Percentiles rank a stretch among this genome's conserved stretches.
These are phyloP conservation scores for Trichopus zeylanicus DNA, from an alignment of 116 monocot species.

Conservation along the genomic window DNA sequence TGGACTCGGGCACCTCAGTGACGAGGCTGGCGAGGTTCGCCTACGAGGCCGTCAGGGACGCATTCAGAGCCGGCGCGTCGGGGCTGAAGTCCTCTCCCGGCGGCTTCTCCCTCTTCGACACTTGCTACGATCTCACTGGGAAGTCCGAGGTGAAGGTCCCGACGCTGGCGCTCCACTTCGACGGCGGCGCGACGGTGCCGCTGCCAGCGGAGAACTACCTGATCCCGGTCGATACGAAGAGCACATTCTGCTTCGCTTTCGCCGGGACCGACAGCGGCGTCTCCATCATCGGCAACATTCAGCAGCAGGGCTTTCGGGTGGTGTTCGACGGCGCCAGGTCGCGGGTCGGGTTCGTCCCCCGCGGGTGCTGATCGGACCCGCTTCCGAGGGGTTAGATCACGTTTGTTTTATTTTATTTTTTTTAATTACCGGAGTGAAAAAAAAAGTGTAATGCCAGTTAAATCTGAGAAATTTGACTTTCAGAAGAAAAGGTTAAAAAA, in stretches of 20 bases:
- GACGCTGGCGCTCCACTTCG: conserved; percentile 69
- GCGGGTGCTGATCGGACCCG: conserved; percentile 25
- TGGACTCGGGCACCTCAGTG: conserved; percentile 93
- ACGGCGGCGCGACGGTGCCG: conserved; percentile 40
- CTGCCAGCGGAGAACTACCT: conserved; percentile 89
- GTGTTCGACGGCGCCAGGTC: conserved; percentile 52
- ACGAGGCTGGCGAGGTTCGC: conserved; percentile 52
- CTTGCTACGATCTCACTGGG: conserved; percentile 73
- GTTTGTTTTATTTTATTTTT: not conserved
- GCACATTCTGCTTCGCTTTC: conserved; percentile 90
- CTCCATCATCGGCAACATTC: conserved; percentile 90
- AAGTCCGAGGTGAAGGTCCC: conserved; percentile 74
- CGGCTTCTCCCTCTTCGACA: conserved; percentile 90
- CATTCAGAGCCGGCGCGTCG: conserved; percentile 51
- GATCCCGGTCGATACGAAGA: conserved; percentile 68
- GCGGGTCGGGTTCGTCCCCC: conserved; percentile 47
- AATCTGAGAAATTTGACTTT: too few relatives aligned
- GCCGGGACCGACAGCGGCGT: conserved; percentile 80
- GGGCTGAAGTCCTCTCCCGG: conserved; percentile 31
- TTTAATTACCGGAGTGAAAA: not conserved
- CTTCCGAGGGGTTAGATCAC: not conserved
- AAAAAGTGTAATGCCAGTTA: too few relatives aligned
- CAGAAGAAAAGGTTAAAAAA: too few relatives aligned
- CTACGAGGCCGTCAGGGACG: conserved; percentile 65
- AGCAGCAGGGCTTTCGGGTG: conserved; percentile 90